Percentiles rank a stretch among this genome's conserved stretches.
Conservation (phyloP, 1,284 basidiomycete species). For the Sanghuangporus weigelae region DNA sequence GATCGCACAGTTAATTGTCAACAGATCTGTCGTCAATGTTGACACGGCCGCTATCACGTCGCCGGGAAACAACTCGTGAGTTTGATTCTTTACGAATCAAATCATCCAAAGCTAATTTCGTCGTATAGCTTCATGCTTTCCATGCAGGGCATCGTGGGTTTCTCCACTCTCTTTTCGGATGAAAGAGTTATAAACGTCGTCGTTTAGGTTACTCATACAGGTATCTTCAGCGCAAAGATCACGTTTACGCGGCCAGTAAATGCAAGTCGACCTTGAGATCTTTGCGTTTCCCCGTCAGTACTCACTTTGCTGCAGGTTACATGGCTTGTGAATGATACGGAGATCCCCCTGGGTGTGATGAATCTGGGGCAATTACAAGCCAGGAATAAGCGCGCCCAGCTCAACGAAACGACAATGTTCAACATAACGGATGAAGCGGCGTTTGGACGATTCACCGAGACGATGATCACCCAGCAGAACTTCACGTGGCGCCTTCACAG, state of each 20-base stretch:
- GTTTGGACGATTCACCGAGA: constrained; percentile 51
- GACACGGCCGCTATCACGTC: constrained; percentile 43
- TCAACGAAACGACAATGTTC: constrained; percentile 56
- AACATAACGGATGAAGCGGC: constrained; percentile 45
- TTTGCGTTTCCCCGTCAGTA: not conserved
- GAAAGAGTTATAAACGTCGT: constrained; percentile 1
- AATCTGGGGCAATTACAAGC: constrained; percentile 40
- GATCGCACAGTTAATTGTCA: constrained; percentile 57
- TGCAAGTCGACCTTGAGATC: constrained; percentile 27
- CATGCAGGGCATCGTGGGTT: constrained; percentile 41
- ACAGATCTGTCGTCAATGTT: constrained; percentile 47
- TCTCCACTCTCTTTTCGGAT: not conserved
- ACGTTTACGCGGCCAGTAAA: constrained; percentile 47
- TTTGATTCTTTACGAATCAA: constrained; percentile 2
- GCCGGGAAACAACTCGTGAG: constrained; percentile 51
- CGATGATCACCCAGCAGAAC: constrained; percentile 60
- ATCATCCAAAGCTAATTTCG: not conserved
- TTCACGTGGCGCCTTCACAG: constrained; percentile 71
- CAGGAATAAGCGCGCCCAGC: constrained; percentile 45
- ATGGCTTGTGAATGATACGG: constrained; percentile 46
- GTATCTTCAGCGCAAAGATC: constrained; percentile 54
- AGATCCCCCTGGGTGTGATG: constrained; percentile 47
- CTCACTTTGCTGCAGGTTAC: constrained; percentile 20
- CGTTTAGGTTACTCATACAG: constrained; percentile 53
- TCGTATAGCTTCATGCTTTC: constrained; percentile 40